These are phyloP conservation scores for Ophiognomonia clavigignenti-juglandacearum DNA, from an alignment of 2,329 filamentous ascomycete species.

Conservation along the genomic window DNA sequence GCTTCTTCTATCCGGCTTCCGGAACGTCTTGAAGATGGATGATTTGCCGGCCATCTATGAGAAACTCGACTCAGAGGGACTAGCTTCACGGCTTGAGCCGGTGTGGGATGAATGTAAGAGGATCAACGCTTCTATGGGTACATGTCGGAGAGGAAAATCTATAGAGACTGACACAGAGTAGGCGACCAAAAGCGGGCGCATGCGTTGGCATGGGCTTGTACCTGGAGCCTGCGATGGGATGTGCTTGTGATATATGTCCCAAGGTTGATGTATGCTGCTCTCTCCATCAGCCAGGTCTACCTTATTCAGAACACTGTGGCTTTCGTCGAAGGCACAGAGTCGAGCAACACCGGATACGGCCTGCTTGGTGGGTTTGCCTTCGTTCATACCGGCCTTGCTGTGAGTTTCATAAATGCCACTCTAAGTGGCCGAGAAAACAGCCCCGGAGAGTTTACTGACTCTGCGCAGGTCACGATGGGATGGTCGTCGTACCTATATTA, in stretches of 20 bases:
- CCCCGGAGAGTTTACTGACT: background rate
- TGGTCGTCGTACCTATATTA: slow-evolving; percentile 15
- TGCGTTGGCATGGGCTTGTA: slow-evolving; percentile 1
- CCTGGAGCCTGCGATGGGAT: slow-evolving; percentile 1
- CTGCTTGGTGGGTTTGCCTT: slow-evolving; percentile 15
- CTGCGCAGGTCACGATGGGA: slow-evolving; percentile 3
- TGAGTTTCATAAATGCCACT: background rate
- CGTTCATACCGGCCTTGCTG: slow-evolving; percentile 18
- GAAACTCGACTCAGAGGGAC: slow-evolving; percentile 19
- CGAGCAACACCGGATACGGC: slow-evolving; percentile 5
- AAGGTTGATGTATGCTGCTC: slow-evolving; percentile 2
- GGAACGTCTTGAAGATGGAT: background rate
- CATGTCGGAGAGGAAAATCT: no score
- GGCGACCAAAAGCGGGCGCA: background rate
- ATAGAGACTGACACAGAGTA: background rate
- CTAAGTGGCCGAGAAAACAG: background rate
- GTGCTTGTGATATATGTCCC: background rate
- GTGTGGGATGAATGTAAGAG: slow-evolving; percentile 22
- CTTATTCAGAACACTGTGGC: slow-evolving; percentile 4
- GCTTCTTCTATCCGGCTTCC: slow-evolving; percentile 30
- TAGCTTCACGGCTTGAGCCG: slow-evolving; percentile 36
- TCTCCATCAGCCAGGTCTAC: slow-evolving; percentile 1
- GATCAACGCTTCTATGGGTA: no score
- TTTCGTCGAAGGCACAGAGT: background rate
- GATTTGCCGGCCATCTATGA: slow-evolving; percentile 15